Conservation (phyloP, 805 yeast genomes). For the Soucietia sequanensis region DNA sequence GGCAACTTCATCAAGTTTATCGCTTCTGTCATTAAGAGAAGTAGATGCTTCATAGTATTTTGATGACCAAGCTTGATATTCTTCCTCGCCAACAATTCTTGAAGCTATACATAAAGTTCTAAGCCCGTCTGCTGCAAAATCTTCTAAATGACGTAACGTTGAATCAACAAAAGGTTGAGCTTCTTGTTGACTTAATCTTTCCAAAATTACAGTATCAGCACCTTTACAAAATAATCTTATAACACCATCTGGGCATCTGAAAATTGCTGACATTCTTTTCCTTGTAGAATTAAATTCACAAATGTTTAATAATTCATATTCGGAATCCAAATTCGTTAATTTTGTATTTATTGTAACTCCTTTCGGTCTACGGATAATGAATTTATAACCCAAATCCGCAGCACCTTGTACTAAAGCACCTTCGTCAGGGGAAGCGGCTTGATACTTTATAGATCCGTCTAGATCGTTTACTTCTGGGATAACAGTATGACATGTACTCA, state of each 20-base stretch:
- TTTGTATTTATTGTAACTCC: constrained; percentile 63
- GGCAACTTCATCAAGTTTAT: constrained; percentile 82
- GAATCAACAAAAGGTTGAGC: constrained; percentile 77
- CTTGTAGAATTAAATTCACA: constrained; percentile 98
- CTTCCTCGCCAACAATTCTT: constrained; percentile 74
- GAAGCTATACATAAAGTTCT: constrained; percentile 92
- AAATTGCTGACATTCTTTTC: constrained; percentile 95
- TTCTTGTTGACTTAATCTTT: constrained; percentile 63
- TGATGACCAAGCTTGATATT: constrained; percentile 68
- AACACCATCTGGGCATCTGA: constrained; percentile 90
- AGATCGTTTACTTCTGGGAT: constrained; percentile 78
- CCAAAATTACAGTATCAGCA: constrained; percentile 94
- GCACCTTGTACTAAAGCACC: constrained; percentile 99
- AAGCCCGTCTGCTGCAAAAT: constrained; percentile 93
- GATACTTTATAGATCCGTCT: constrained; percentile 74
- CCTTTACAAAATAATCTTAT: constrained; percentile 92
- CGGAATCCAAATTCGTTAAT: constrained; percentile 45
- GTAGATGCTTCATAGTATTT: constrained; percentile 79
- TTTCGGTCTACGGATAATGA: constrained; percentile 81
- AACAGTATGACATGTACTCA: constrained; percentile 96
- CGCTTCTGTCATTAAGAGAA: constrained; percentile 69
- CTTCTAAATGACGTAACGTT: constrained; percentile 86
- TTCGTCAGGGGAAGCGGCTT: constrained; percentile 99
- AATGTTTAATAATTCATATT: constrained; percentile 78
- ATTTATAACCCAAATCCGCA: constrained; percentile 80